phyloP scores from a whole-genome alignment of 164 flowering plant species.

The Magnolia sinica region DNA sequence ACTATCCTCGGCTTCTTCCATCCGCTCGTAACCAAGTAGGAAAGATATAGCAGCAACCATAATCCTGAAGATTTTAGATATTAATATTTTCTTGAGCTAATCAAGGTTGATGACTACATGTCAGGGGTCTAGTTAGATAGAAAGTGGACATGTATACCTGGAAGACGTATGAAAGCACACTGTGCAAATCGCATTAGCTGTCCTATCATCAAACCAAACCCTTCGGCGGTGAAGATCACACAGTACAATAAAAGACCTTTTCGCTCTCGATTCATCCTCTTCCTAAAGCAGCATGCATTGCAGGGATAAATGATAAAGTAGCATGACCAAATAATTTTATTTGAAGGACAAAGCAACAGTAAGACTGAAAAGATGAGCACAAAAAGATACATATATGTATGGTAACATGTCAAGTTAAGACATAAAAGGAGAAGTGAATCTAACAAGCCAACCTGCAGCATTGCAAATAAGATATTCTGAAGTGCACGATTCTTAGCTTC shows the following conservation, averaged over 20 bases:
- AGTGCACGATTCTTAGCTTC: constrained; percentile 66
- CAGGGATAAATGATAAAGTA: not conserved
- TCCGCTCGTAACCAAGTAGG: constrained; percentile 84
- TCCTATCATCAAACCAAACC: constrained; percentile 93
- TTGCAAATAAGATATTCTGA: constrained; percentile 60
- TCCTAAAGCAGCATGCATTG: constrained; percentile 34
- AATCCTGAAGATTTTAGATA: constrained; percentile 43
- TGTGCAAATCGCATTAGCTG: constrained; percentile 79
- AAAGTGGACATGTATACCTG: constrained; percentile 33
- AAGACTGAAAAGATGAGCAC: not conserved
- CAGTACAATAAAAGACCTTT: constrained; percentile 64
- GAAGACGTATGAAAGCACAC: constrained; percentile 83
- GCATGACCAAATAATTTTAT: not conserved
- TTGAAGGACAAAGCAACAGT: too few relatives aligned
- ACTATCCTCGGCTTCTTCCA: constrained; percentile 62
- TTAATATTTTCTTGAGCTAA: not conserved
- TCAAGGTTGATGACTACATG: not conserved
- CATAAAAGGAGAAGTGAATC: not conserved
- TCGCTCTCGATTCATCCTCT: constrained; percentile 78
- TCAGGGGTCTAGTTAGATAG: not conserved
- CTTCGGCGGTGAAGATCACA: constrained; percentile 85
- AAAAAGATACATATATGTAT: not conserved
- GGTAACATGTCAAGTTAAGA: not conserved
- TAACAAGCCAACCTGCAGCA: constrained; percentile 54
- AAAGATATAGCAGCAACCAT: constrained; percentile 76